These are phyloP conservation scores for Choanephora cucurbitarum DNA, from an alignment of 371 early-diverging fungal genomes.

Conservation along the genomic window DNA sequence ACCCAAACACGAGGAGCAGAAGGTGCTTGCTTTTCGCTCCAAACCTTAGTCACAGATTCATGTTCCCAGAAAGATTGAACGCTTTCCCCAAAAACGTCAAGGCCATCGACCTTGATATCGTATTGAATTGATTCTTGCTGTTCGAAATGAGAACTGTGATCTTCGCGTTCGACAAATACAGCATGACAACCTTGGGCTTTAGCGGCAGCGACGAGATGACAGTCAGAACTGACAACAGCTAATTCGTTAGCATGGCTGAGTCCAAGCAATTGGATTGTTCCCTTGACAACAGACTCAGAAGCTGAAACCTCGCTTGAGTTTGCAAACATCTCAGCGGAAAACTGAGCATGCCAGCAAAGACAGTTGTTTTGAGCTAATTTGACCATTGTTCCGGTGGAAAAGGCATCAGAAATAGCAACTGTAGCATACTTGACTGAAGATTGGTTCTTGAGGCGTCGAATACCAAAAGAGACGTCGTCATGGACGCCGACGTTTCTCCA, in stretches of 20 bases:
- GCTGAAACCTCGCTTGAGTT: neutral
- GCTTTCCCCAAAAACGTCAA: constrained; percentile 49
- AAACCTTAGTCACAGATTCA: constrained; percentile 25
- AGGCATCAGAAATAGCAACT: constrained; percentile 38
- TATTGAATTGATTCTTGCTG: constrained; percentile 7
- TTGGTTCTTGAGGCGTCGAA: constrained; percentile 40
- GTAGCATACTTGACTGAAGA: constrained; percentile 23
- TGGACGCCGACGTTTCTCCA: constrained; percentile 33
- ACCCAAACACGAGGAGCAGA: constrained; percentile 18
- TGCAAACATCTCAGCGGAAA: constrained; percentile 39
- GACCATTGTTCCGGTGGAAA: constrained; percentile 41
- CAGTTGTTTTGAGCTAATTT: constrained; percentile 40
- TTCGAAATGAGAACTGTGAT: neutral
- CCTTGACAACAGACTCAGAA: constrained; percentile 21
- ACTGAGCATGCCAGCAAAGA: constrained; percentile 50
- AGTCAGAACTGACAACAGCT: constrained; percentile 39
- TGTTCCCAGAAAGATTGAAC: constrained; percentile 43
- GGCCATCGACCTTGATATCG: constrained; percentile 38
- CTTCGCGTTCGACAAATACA: constrained; percentile 35
- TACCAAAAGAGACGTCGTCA: constrained; percentile 35
- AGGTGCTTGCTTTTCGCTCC: constrained; percentile 21
- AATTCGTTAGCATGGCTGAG: constrained; percentile 27
- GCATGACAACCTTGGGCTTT: constrained; percentile 34
- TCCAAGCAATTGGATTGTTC: constrained; percentile 31
- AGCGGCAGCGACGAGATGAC: constrained; percentile 28